These are phyloP conservation scores for Chondrostereum purpureum DNA, from an alignment of 1,284 basidiomycete genomes.

Conservation along the genomic window DNA sequence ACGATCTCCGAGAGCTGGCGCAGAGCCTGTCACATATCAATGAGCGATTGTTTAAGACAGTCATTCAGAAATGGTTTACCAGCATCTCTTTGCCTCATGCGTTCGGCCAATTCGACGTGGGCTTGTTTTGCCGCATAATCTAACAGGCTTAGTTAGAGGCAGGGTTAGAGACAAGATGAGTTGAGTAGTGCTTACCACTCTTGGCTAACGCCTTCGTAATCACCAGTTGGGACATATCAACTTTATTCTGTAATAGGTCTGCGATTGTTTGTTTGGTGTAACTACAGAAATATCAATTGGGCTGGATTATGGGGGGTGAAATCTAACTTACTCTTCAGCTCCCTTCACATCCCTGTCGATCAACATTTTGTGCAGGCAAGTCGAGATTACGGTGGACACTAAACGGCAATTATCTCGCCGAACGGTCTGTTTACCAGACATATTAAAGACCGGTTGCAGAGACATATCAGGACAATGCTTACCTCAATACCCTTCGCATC, in stretches of 20 bases:
- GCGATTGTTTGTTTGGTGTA: constrained; percentile 91
- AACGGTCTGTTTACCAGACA: constrained; percentile 62
- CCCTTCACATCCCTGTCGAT: constrained; percentile 90
- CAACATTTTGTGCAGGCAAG: constrained; percentile 93
- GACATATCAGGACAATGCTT: constrained; percentile 17
- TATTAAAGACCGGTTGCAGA: not conserved
- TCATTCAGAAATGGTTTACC: constrained; percentile 36
- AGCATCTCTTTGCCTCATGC: constrained; percentile 93
- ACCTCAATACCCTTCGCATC: constrained; percentile 98
- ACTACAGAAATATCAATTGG: constrained; percentile 36
- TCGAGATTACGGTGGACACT: constrained; percentile 94
- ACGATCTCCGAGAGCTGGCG: constrained; percentile 89
- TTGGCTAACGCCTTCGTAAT: constrained; percentile 96
- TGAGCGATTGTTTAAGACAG: too few species aligned
- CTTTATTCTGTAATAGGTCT: constrained; percentile 89
- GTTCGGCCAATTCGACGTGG: constrained; percentile 88
- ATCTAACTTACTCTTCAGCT: constrained; percentile 83
- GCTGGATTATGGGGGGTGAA: too few species aligned
- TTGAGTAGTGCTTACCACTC: constrained; percentile 42
- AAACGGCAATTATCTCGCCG: constrained; percentile 93
- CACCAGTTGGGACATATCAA: constrained; percentile 96
- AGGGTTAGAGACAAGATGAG: not conserved
- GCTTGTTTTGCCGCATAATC: constrained; percentile 91
- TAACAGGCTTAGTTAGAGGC: constrained; percentile 23
- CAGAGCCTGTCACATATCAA: constrained; percentile 56